Base-by-base conservation (phyloP, 2,329 filamentous ascomycete species). In the Rasamsonia emersonii region DNA sequence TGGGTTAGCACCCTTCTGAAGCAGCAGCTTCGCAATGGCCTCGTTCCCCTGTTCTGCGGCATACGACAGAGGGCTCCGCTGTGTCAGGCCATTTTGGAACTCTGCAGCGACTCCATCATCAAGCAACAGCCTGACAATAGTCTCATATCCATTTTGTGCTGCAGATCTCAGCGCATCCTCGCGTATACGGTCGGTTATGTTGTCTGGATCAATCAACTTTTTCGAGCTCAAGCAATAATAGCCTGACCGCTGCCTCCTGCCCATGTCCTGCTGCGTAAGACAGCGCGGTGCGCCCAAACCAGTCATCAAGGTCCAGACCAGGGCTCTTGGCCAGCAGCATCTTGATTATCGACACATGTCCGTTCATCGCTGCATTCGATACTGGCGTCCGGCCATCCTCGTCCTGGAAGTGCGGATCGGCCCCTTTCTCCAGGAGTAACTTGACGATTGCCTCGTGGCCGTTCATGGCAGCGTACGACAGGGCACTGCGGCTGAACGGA, bases 341-440 rank as follows among this genome's bases (percentile, higher is more conserved):
- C n/a, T n/a, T n/a, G n/a, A n/a, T n/a, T n/a, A n/a, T n/a, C n/a
- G n/a, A n/a, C n/a, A n/a, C n/a, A n/a, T n/a, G n/a, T n/a, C n/a
- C n/a, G n/a, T n/a, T n/a, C n/a, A n/a, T n/a, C n/a, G n/a, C n/a
- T n/a, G n/a, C n/a, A n/a, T n/a, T n/a, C n/a, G 9, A 38, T 10
- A 45, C 29, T 21, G 41, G 40, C 20, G 41, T 44, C 11, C 17
- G 21, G 20, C 34, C 32, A 27, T 33, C 0, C 9, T 26, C n/a
- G 25, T 38, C 35, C 26, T 34, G 13, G 9, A 28, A n/a, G 18
- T 34, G 14, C 16, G 30, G 21, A 23, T 31, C 18, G 13, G 26
- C n/a, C n/a, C 41, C 36, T 2, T 35, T 31, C 18, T 27, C 21
- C 15, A 34, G 37, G 24, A 35, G 29, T 15, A 39, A 13, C 16